Conservation (phyloP, 1,284 basidiomycete genomes). For the Megacollybia platyphylla region DNA sequence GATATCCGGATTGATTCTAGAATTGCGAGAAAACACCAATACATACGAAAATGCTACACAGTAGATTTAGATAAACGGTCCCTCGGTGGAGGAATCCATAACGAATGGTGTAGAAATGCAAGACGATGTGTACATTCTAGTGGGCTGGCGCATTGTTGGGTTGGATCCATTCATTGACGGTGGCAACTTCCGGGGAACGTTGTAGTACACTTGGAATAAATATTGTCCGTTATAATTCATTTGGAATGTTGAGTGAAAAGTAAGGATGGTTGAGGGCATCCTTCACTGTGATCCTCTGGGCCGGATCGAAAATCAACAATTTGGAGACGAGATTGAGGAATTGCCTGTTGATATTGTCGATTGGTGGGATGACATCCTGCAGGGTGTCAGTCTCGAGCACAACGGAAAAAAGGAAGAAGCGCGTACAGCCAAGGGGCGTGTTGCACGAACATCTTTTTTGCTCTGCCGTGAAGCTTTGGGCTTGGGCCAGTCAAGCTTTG, state of each 20-base stretch:
- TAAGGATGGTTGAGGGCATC: constrained; percentile 85
- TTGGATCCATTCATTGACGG: no score
- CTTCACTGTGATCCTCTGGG: constrained; percentile 73
- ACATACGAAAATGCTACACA: no score
- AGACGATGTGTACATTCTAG: no score
- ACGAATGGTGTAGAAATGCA: no score
- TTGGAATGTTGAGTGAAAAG: constrained; percentile 53
- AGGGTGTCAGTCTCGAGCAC: constrained; percentile 8
- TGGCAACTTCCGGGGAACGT: no score
- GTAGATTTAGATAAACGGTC: no score
- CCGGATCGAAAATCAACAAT: constrained; percentile 87
- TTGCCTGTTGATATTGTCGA: constrained; percentile 58
- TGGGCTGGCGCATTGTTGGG: no score
- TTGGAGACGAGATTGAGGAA: constrained; percentile 84
- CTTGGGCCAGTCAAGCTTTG: constrained; percentile 87
- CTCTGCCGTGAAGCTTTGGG: constrained; percentile 79
- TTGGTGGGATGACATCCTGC: constrained; percentile 76
- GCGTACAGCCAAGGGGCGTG: constrained; percentile 66
- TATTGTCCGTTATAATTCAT: constrained; percentile 29
- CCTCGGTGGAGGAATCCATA: no score
- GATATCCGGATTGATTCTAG: no score
- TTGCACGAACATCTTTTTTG: constrained; percentile 87
- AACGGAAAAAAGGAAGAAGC: constrained; percentile 3
- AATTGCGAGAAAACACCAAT: no score
- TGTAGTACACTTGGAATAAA: background rate